These are phyloP conservation scores for Eleusine indica DNA, from an alignment of 176 grass and related monocot species.

Conservation along the genomic window DNA sequence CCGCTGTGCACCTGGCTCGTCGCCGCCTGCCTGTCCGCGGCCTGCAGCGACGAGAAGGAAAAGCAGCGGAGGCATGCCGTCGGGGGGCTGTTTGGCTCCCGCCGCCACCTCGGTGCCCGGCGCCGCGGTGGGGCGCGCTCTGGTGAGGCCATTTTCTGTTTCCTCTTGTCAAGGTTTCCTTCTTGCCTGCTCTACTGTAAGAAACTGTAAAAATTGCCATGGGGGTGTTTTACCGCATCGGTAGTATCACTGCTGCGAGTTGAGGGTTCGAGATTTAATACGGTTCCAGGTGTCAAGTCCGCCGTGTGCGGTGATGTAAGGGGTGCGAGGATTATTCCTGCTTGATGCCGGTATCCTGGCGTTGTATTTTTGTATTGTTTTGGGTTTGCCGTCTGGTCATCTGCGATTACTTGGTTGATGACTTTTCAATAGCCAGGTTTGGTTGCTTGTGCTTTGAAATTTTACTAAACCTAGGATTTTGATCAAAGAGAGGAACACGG, in stretches of 20 bases:
- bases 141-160: slow-evolving; percentile 34
- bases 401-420: neutral
- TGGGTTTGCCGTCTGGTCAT: neutral
- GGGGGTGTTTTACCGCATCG: neutral
- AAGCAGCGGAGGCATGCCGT: slow-evolving; percentile 38
- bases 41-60: slow-evolving; percentile 48
- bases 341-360: neutral
- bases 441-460: too few relatives aligned
- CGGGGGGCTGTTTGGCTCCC: slow-evolving; percentile 41
- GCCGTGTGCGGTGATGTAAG: neutral
- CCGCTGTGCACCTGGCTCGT: slow-evolving; percentile 88
- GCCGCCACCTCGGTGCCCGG: slow-evolving; percentile 28
- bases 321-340: neutral
- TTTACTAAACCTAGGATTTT: neutral
- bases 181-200: neutral
- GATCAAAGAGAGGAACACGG: neutral
- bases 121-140: slow-evolving; percentile 49
- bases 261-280: neutral
- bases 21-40: slow-evolving; percentile 73
- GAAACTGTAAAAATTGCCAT: neutral
- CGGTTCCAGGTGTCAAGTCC: neutral
- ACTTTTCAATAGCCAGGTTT: neutral
- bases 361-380: neutral
- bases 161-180: neutral
- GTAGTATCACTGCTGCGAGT: neutral